A percentile compares a stretch with the other conserved stretches of the same genome.
Conservation (phyloP, 2,329 filamentous ascomycete species). For the Chrysoporthe puriensis region DNA sequence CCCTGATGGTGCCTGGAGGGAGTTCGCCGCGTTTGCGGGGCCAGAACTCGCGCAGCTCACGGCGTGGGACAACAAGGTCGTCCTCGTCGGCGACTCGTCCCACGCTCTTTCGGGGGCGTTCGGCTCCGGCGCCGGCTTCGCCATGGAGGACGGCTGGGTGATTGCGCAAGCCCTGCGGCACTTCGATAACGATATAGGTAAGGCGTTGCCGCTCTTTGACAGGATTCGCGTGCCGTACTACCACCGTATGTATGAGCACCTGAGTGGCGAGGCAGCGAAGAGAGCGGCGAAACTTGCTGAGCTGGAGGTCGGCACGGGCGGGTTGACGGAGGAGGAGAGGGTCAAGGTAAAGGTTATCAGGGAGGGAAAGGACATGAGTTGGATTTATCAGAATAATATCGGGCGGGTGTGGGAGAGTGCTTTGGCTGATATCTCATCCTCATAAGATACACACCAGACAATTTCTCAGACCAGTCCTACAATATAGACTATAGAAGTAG, state of each 20-base stretch:
- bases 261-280: constrained; percentile 15
- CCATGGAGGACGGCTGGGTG: constrained; percentile 40
- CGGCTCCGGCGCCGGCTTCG: constrained; percentile 44
- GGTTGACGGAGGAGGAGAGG: constrained; percentile 26
- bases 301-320: constrained; percentile 20
- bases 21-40: constrained; percentile 38
- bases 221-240: constrained; percentile 38
- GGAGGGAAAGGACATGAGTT: constrained; percentile 28
- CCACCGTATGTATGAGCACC: constrained; percentile 34
- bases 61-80: constrained; percentile 43
- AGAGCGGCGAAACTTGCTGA: constrained; percentile 24
- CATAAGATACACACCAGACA: not conserved
- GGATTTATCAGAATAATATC: constrained; percentile 31
- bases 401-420: constrained; percentile 25
- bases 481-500: not conserved
- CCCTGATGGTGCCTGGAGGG: constrained; percentile 27
- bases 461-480: not conserved
- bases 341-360: constrained; percentile 29
- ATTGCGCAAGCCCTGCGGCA: constrained; percentile 35
- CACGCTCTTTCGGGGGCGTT: constrained; percentile 56
- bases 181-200: constrained; percentile 33
- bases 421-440: constrained; percentile 6
- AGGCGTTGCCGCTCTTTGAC: constrained; percentile 35
- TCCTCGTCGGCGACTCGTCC: constrained; percentile 58
- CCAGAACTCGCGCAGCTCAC: constrained; percentile 37